These are phyloP conservation scores for Penicillium fimorum DNA, from an alignment of 495 filamentous ascomycete genomes.

Conservation along the genomic window DNA sequence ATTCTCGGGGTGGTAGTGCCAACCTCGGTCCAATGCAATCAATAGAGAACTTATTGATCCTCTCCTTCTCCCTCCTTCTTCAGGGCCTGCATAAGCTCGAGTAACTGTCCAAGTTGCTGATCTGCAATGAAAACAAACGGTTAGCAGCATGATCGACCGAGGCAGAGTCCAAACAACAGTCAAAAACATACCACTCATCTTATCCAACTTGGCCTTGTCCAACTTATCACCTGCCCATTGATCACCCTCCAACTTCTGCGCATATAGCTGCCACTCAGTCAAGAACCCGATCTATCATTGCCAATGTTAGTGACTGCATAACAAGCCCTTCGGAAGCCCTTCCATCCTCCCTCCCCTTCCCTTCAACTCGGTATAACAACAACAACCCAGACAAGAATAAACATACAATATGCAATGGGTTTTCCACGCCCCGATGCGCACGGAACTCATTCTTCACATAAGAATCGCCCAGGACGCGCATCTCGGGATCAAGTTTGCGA, in stretches of 20 bases:
- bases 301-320: slow-evolving; percentile 14
- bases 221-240: slow-evolving; percentile 75
- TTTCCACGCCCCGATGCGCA: slow-evolving; percentile 76
- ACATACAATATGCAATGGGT: slow-evolving; percentile 85
- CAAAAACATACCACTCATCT: slow-evolving; percentile 84
- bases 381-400: background rate
- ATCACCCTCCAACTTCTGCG: slow-evolving; percentile 84
- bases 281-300: slow-evolving; percentile 81
- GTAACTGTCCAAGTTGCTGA: slow-evolving; percentile 88
- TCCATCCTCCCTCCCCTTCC: background rate
- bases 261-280: slow-evolving; percentile 94
- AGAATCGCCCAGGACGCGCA: slow-evolving; percentile 81
- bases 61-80: slow-evolving; percentile 31
- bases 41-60: slow-evolving; percentile 15
- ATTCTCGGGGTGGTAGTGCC: background rate
- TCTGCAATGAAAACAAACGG: slow-evolving; percentile 50
- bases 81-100: slow-evolving; percentile 90
- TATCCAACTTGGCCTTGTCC: slow-evolving; percentile 75
- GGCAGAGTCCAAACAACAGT: slow-evolving; percentile 2
- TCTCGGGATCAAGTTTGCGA: slow-evolving; percentile 69
- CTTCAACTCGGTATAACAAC: background rate
- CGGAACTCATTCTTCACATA: slow-evolving; percentile 92
- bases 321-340: background rate
- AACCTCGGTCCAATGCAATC: background rate
- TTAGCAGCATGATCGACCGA: slow-evolving; percentile 13